Base-by-base conservation (phyloP, 805 yeast genomes). In the Candida odintsovae region DNA sequence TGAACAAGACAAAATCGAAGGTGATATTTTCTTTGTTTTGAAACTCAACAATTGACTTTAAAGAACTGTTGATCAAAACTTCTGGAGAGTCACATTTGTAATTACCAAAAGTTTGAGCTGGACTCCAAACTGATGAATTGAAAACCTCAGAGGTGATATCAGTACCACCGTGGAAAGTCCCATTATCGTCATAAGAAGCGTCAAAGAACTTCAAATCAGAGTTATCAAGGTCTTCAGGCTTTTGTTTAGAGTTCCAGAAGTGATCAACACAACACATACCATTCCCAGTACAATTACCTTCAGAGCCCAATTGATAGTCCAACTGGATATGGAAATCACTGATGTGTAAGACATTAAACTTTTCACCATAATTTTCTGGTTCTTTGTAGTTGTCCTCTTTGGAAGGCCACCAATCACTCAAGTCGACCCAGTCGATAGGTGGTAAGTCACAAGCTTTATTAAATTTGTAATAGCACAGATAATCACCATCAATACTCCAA, bases 11-110 rank as follows among this genome's bases (percentile, higher is more conserved):
- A 57, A 83, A 83, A 44, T 80, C 83, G 54, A 75, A 82, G 9
- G 67, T 54, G 33, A 71, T 50, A 37, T 66, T 57, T 11, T 62
- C 53, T 15, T 61, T 48, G 31, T 61, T 46, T 46, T 69, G 65
- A 49, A 64, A 63, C 18, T 69, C 62, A 6, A 51, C 61, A 42
- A 77, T 67, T 22, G 75, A 65, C 43, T 68, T 67, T 59, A 83
- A 64, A 11, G 86, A 75, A 51, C 76, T 76, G 59, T 82, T 82
- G 54, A 83, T 67, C 52, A 83, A 65, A 16, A 77, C 61, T 50
- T 76, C 81, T 7, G 90, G 89, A 6, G 85, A 66, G 59, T 83
- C 90, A 65, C 90, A 83, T 18, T 61, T 52, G 62, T 83, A 83
- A 46, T 71, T 65, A 16, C 90, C 90, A 55, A 72, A 83, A 33